Percentiles rank a stretch among this genome's conserved stretches.
These are phyloP conservation scores for Penicillium sp. DNA, from an alignment of 2,329 filamentous ascomycete genomes.

Conservation along the genomic window DNA sequence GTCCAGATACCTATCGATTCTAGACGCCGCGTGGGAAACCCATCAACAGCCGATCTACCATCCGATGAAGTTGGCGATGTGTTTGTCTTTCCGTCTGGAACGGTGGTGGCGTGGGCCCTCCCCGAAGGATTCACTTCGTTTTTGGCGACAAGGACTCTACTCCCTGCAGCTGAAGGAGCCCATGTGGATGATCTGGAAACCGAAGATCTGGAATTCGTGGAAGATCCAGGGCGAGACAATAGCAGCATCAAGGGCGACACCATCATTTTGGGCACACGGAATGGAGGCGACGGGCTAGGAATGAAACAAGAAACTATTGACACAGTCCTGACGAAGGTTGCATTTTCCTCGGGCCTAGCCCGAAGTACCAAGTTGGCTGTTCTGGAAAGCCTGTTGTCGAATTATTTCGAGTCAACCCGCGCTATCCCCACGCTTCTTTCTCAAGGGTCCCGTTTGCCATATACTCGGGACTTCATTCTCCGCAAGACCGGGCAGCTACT, in stretches of 20 bases:
- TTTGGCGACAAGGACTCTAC: conserved; percentile 65
- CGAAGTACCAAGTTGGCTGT: conserved; percentile 90
- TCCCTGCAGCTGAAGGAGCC: conserved; percentile 68
- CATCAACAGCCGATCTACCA: conserved; percentile 34
- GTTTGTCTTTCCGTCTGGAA: conserved; percentile 93
- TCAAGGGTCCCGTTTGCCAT: conserved; percentile 58
- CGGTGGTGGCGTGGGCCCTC: conserved; percentile 86
- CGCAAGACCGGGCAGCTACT: conserved; percentile 91
- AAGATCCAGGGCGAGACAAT: conserved; percentile 66
- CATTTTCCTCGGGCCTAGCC: conserved; percentile 90
- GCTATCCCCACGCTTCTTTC: conserved; percentile 75
- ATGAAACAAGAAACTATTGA: conserved; percentile 44
- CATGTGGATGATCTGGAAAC: conserved; percentile 70
- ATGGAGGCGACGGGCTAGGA: conserved; percentile 23
- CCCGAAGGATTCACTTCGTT: conserved; percentile 66
- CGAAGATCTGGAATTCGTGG: conserved; percentile 82
- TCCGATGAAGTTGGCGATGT: conserved; percentile 66
- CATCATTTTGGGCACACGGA: conserved; percentile 77
- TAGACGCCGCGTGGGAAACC: conserved; percentile 41
- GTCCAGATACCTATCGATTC: conserved; percentile 48
- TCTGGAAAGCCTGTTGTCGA: conserved; percentile 72
- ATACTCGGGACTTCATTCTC: conserved; percentile 72
- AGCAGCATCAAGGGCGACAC: conserved; percentile 81
- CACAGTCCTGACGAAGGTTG: conserved; percentile 81
- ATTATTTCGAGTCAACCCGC: conserved; percentile 82